Evolutionary conservation across 1,284 basidiomycete species (phyloP).

Genomic region (Waitea zeae): DNA sequence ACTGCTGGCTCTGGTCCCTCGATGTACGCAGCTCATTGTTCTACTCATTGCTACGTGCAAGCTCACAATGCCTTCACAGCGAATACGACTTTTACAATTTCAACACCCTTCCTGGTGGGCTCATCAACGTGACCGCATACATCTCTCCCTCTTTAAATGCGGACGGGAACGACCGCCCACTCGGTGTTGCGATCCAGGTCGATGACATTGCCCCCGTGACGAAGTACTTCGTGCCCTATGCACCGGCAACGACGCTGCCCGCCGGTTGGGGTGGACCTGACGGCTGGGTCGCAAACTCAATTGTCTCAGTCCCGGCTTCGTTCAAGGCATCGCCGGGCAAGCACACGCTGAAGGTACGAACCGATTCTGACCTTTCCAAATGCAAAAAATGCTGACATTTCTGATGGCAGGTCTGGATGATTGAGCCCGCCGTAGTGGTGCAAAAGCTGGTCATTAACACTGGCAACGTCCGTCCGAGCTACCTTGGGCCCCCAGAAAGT

Average conservation of each 20-base stretch:
- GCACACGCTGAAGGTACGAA: conserved; percentile 43
- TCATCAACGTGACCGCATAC: conserved; percentile 26
- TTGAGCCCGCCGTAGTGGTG: conserved; percentile 41
- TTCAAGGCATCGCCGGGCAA: conserved; percentile 26
- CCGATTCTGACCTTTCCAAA: conserved; percentile 13
- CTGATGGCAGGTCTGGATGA: conserved; percentile 38
- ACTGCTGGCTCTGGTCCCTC: conserved; percentile 41
- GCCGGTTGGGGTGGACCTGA: conserved; percentile 27
- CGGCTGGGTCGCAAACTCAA: conserved; percentile 36
- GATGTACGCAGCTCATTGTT: conserved; percentile 25
- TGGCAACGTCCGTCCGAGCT: conserved; percentile 33
- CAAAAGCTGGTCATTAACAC: conserved; percentile 48
- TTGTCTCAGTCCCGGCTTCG: conserved; percentile 20
- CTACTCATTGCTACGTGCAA: no score
- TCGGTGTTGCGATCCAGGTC: conserved; percentile 38
- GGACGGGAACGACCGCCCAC: conserved; percentile 29
- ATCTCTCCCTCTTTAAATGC: conserved; percentile 48
- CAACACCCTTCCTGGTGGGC: conserved; percentile 26
- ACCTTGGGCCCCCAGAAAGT: conserved; percentile 47
- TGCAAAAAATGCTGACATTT: no score
- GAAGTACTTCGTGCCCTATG: conserved; percentile 32
- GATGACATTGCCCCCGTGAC: conserved; percentile 26
- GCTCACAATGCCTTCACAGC: no score
- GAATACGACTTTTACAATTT: conserved; percentile 55
- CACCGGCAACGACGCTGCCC: conserved; percentile 32